Evolutionary conservation across 2,329 filamentous ascomycete genomes (phyloP).

Genomic region (Neurospora sp.): DNA sequence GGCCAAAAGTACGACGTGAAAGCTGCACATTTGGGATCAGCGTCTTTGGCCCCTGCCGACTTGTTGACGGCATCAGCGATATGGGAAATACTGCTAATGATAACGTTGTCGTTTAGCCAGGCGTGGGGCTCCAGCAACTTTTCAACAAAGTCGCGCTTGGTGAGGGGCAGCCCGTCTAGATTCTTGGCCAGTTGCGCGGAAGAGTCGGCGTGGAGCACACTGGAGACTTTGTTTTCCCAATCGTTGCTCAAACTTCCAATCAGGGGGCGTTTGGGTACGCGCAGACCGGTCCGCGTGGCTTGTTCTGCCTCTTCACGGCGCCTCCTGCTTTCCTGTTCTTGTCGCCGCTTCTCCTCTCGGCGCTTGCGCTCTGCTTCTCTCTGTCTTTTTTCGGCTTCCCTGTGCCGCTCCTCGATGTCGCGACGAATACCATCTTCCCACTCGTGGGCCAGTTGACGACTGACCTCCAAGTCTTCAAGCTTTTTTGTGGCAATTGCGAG

Average conservation of each 20-base stretch:
- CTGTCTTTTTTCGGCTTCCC: conserved; percentile 14
- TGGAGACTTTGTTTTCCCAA: conserved; percentile 30
- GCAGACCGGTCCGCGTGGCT: conserved; percentile 17
- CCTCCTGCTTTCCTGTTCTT: conserved; percentile 14
- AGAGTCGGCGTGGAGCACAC: conserved; percentile 24
- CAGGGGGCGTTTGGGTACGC: conserved; percentile 17
- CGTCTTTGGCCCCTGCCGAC: conserved; percentile 40
- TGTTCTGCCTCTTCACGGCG: conserved; percentile 11
- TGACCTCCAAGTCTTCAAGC: conserved; percentile 12
- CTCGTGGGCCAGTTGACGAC: conserved; percentile 11
- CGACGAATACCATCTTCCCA: conserved; percentile 3
- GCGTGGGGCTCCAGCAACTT: conserved; percentile 44
- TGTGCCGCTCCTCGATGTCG: conserved; percentile 8
- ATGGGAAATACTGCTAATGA: conserved; percentile 56
- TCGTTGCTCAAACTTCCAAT: conserved; percentile 23
- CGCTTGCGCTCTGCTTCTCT: conserved; percentile 11
- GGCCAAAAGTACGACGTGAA: conserved; percentile 60
- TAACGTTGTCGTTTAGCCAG: conserved; percentile 72
- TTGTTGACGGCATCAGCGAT: conserved; percentile 51
- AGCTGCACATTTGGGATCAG: conserved; percentile 50
- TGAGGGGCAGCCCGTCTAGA: conserved; percentile 40
- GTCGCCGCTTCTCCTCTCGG: conserved; percentile 16
- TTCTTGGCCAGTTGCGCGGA: conserved; percentile 33
- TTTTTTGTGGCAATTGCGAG: conserved; percentile 11
- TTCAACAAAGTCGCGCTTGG: conserved; percentile 47